A percentile compares a stretch with the other conserved stretches of the same genome.
These are phyloP conservation scores for Zea mays DNA, from an alignment of 176 grass and related monocot genomes.

Conservation along the genomic window Zm-B73-REFERENCE-NAM-5.0 NC_050096.1:226236501-226237000, in stretches of 20 bases:
- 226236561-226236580: background rate
- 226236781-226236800: background rate
- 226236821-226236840: background rate
- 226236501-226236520: no score
- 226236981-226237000: conserved; percentile 7
- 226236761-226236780: background rate
- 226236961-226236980: background rate
- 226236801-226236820: no score
- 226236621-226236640: background rate
- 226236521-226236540: no score
- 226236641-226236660: background rate
- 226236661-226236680: background rate
- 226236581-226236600: background rate
- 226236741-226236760: background rate
- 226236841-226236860: background rate
- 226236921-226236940: background rate
- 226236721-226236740: no score
- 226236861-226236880: background rate
- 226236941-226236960: background rate
- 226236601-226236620: background rate
- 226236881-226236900: background rate
- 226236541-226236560: no score
- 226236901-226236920: background rate
- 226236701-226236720: background rate
- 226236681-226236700: background rate